Percentiles rank a stretch among this genome's conserved stretches.
phyloP scores from a whole-genome alignment of 1,284 basidiomycete genomes.

The Anthracocystis walkeri region DNA sequence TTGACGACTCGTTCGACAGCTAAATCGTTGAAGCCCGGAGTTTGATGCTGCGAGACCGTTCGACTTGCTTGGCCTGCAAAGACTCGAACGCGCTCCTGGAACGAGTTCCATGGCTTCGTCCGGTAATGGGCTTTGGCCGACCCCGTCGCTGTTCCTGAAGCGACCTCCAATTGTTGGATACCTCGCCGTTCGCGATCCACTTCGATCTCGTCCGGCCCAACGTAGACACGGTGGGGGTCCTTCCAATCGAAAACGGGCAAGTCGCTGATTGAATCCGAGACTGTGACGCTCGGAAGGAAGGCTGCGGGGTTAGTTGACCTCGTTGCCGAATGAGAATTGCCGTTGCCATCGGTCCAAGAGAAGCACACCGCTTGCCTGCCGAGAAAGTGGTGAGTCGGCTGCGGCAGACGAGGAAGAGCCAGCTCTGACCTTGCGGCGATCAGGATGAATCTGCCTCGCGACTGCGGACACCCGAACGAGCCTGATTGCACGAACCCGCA shows the following conservation, averaged over 20 bases:
- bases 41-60: slow-evolving; percentile 31
- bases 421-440: slow-evolving; percentile 16
- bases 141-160: not conserved
- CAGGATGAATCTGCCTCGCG: slow-evolving; percentile 25
- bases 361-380: slow-evolving; percentile 9
- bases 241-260: slow-evolving; percentile 42
- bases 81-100: slow-evolving; percentile 38
- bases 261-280: slow-evolving; percentile 29
- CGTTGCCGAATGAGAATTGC: not conserved
- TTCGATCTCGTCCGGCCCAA: slow-evolving; percentile 19
- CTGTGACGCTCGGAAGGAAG: slow-evolving; percentile 19
- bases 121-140: not conserved
- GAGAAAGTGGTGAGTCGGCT: slow-evolving; percentile 26
- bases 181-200: slow-evolving; percentile 5
- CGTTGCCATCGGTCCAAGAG: slow-evolving; percentile 22
- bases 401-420: slow-evolving; percentile 26
- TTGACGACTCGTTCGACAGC: slow-evolving; percentile 40
- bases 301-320: not conserved
- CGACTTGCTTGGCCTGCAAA: not conserved
- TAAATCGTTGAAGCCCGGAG: not conserved
- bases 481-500: slow-evolving; percentile 35
- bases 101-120: slow-evolving; percentile 14
- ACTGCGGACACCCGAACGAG: slow-evolving; percentile 34
- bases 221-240: slow-evolving; percentile 36
- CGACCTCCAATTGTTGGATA: slow-evolving; percentile 23